phyloP scores from a whole-genome alignment of 352 stramenopile genomes.

The Globisporangium nagaii region DNA sequence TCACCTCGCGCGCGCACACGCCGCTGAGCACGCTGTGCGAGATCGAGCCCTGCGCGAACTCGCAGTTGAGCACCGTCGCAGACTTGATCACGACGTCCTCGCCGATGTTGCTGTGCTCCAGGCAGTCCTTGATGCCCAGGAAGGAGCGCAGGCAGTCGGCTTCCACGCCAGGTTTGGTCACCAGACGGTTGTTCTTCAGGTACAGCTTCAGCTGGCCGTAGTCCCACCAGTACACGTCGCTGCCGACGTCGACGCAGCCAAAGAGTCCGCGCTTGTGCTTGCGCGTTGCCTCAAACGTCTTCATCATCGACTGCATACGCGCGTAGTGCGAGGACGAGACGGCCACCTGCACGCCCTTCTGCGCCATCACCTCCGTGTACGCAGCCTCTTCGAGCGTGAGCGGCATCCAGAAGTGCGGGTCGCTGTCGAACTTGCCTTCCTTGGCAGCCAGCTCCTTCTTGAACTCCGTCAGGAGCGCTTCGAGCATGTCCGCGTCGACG shows the following conservation, averaged over 20 bases:
- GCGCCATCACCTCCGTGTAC: slow-evolving; percentile 93
- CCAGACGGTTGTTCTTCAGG: slow-evolving; percentile 94
- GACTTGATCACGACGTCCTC: slow-evolving; percentile 45
- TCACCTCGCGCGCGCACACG: slow-evolving; percentile 87
- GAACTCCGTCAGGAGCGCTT: slow-evolving; percentile 92
- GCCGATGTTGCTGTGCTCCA: slow-evolving; percentile 76
- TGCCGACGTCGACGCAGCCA: slow-evolving; percentile 96
- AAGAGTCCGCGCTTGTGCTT: slow-evolving; percentile 87
- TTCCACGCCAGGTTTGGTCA: slow-evolving; percentile 84
- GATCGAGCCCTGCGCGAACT: slow-evolving; percentile 64
- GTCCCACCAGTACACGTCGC: slow-evolving; percentile 98
- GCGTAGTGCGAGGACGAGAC: slow-evolving; percentile 84
- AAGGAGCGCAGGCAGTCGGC: slow-evolving; percentile 76
- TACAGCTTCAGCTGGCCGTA: slow-evolving; percentile 99
- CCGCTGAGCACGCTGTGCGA: slow-evolving; percentile 85
- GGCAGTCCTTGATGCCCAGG: slow-evolving; percentile 69
- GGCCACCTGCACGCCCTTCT: slow-evolving; percentile 86
- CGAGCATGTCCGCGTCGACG: slow-evolving; percentile 90
- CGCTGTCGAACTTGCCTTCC: slow-evolving; percentile 93
- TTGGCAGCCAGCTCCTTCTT: slow-evolving; percentile 86
- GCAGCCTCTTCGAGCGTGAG: slow-evolving; percentile 90
- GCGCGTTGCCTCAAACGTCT: slow-evolving; percentile 67
- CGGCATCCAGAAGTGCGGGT: slow-evolving; percentile 99
- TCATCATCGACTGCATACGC: slow-evolving; percentile 91
- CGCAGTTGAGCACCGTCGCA: slow-evolving; percentile 76